A percentile compares a stretch with the other conserved stretches of the same genome.
Evolutionary conservation across 2,329 filamentous ascomycete genomes (phyloP).

Genomic region (Pseudogymnoascus sp.): DNA sequence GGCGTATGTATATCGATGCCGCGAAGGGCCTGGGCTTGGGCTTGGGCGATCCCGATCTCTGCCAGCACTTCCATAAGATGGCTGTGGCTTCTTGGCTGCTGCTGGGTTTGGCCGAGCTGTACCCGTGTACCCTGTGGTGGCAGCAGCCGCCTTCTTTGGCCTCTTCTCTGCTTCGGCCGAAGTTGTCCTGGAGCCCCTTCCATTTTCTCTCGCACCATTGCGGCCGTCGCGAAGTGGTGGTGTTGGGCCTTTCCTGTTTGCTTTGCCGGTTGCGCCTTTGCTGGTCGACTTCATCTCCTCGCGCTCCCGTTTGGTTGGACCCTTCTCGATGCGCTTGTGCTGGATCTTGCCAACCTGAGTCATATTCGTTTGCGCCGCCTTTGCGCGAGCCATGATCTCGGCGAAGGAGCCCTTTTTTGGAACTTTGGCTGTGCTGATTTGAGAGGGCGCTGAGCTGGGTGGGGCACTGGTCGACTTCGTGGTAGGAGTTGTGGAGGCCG

Average conservation of each 20-base stretch:
- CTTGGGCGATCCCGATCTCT: constrained; percentile 15
- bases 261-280: constrained; percentile 18
- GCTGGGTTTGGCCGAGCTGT: constrained; percentile 51
- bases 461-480: constrained; percentile 26
- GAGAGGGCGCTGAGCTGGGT: neutral
- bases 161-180: constrained; percentile 42
- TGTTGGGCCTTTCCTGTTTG: constrained; percentile 16
- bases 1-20: constrained; percentile 30
- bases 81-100: constrained; percentile 24
- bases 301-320: constrained; percentile 44
- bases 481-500: constrained; percentile 28
- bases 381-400: constrained; percentile 64
- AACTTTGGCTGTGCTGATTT: constrained; percentile 22
- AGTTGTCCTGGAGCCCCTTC: constrained; percentile 21
- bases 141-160: constrained; percentile 49
- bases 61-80: constrained; percentile 15
- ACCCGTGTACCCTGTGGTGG: constrained; percentile 57
- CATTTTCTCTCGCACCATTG: constrained; percentile 13
- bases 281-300: constrained; percentile 23
- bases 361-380: constrained; percentile 53
- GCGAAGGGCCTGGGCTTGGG: constrained; percentile 26
- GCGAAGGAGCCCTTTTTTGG: constrained; percentile 68
- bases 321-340: constrained; percentile 62
- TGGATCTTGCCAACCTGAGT: constrained; percentile 63
- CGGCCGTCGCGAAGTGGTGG: constrained; percentile 14